phyloP scores from a whole-genome alignment of 2,329 filamentous ascomycete species.

The Trichoderma afroharzianum region DNA sequence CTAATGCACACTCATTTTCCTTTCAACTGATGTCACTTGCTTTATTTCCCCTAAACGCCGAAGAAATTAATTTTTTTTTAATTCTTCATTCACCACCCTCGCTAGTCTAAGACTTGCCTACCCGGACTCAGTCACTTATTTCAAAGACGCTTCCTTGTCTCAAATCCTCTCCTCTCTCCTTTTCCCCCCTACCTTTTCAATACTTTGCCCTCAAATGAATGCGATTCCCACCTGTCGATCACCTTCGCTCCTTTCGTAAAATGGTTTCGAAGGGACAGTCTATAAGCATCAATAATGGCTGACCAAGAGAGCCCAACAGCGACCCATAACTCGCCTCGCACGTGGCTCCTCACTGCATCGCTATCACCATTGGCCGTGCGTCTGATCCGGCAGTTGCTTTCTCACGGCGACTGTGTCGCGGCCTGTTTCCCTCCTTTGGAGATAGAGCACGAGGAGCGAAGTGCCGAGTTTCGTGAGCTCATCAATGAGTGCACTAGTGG shows the following conservation, averaged over 20 bases:
- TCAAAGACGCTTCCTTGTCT: background rate
- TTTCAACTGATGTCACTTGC: background rate
- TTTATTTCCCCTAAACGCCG: background rate
- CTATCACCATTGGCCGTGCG: slow-evolving; percentile 81
- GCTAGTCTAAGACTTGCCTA: slow-evolving; percentile 4
- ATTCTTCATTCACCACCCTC: slow-evolving; percentile 1
- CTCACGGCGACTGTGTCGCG: slow-evolving; percentile 88
- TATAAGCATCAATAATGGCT: slow-evolving; percentile 26
- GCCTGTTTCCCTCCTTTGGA: slow-evolving; percentile 77
- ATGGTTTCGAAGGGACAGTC: slow-evolving; percentile 11
- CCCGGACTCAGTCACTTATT: slow-evolving; percentile 9
- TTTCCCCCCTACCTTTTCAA: background rate
- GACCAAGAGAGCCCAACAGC: slow-evolving; percentile 40
- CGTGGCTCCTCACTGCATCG: slow-evolving; percentile 89
- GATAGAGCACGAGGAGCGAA: slow-evolving; percentile 72
- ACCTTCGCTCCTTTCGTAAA: slow-evolving; percentile 11
- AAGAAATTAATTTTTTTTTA: slow-evolving; percentile 6
- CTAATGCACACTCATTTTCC: background rate
- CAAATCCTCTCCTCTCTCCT: background rate
- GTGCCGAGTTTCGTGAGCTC: slow-evolving; percentile 75
- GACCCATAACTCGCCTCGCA: slow-evolving; percentile 71
- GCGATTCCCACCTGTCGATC: background rate
- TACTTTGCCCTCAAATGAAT: slow-evolving; percentile 22
- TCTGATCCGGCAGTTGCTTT: slow-evolving; percentile 74
- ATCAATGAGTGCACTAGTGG: slow-evolving; percentile 64